Evolutionary conservation across 768 basidiomycete species (phyloP).

Genomic region (Leccinum olivaceopallidum): DNA sequence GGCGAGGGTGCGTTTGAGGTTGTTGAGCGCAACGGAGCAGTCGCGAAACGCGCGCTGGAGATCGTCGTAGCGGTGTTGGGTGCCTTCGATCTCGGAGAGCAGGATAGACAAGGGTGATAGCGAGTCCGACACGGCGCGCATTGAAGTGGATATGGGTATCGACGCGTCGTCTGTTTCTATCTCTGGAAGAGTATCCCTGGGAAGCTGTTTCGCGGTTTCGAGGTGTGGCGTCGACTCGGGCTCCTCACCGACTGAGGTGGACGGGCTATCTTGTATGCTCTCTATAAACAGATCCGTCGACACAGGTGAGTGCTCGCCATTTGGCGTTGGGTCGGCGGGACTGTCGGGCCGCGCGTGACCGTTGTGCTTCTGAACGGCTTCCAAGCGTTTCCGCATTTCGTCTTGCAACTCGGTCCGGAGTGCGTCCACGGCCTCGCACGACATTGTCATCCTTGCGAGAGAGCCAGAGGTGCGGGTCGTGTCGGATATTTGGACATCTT

Average conservation of each 20-base stretch:
- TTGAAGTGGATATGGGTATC: not conserved
- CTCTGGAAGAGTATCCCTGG: not conserved
- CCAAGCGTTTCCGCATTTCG: constrained; percentile 53
- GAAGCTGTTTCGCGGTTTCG: no score
- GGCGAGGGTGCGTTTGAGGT: constrained; percentile 41
- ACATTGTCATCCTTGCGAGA: constrained; percentile 51
- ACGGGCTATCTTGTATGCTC: not conserved
- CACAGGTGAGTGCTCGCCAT: no score
- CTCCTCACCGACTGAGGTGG: constrained; percentile 15
- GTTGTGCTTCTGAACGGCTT: constrained; percentile 18
- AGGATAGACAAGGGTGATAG: constrained; percentile 32
- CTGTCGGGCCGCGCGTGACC: not conserved
- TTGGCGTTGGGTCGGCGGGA: not conserved
- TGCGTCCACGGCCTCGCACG: constrained; percentile 48
- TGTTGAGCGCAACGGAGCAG: constrained; percentile 66
- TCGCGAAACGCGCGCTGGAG: constrained; percentile 66
- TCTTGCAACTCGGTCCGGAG: constrained; percentile 58
- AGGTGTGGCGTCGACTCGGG: not conserved
- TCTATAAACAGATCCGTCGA: no score
- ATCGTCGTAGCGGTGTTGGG: constrained; percentile 56
- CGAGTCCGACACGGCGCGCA: not conserved
- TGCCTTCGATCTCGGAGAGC: constrained; percentile 44
- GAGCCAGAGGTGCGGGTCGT: constrained; percentile 39
- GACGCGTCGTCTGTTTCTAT: not conserved
- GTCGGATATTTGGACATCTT: constrained; percentile 27